Conservation (phyloP, 208 protist species). For the Borovskyia barvae region DNA sequence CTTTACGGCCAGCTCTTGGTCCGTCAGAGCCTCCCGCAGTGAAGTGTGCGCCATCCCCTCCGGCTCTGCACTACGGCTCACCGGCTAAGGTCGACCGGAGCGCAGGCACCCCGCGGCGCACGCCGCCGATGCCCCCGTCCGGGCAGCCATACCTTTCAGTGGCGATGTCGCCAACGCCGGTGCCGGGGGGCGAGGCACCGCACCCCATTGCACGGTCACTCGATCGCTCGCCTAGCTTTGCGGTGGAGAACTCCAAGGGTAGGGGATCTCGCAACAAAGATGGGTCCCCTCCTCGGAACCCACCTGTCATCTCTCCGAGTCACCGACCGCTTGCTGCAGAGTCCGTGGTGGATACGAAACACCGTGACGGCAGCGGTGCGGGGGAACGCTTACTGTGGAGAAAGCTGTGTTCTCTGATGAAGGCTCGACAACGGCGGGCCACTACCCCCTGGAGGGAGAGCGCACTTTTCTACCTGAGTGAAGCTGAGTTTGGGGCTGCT, state of each 20-base stretch:
- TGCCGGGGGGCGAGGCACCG: constrained; percentile 4
- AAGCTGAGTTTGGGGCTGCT: constrained; percentile 25
- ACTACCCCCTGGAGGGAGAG: constrained; percentile 19
- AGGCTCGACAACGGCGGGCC: constrained; percentile 7
- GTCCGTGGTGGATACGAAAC: no score
- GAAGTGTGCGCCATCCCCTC: not conserved
- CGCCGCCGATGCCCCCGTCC: constrained; percentile 13
- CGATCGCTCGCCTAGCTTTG: constrained; percentile 19
- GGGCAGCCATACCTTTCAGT: constrained; percentile 23
- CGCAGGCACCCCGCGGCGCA: constrained; percentile 6
- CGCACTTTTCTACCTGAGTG: constrained; percentile 52
- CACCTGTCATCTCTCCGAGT: not conserved
- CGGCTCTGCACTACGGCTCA: not conserved
- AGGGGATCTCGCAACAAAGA: no score
- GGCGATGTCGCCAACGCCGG: constrained; percentile 26
- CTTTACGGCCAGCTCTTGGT: not conserved
- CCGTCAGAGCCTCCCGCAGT: not conserved
- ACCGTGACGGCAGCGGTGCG: not conserved
- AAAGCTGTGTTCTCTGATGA: constrained; percentile 28
- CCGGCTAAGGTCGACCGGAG: not conserved
- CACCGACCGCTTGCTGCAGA: constrained; percentile 6
- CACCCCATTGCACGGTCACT: constrained; percentile 14
- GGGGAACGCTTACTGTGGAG: constrained; percentile 16
- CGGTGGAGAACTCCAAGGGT: not conserved
- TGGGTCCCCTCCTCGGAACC: no score